These are phyloP conservation scores for Candida khao-thaluensis DNA, from an alignment of 805 yeast species.

Conservation along the genomic window DNA sequence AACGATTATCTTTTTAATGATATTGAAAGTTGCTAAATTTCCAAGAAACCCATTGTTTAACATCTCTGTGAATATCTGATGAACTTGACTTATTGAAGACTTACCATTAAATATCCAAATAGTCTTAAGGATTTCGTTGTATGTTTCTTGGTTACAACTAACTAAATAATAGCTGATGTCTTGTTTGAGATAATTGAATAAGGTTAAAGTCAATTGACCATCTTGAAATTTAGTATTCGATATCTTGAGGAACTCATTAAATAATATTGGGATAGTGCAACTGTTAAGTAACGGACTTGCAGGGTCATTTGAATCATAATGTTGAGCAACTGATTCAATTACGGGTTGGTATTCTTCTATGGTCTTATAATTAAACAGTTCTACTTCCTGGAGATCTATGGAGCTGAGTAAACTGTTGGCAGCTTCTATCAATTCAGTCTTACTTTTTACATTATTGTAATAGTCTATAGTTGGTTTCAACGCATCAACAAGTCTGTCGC, in stretches of 20 bases:
- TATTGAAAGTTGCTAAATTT: conserved; percentile 33
- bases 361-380: conserved; percentile 5
- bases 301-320: conserved; percentile 13
- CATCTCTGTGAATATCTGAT: conserved; percentile 38
- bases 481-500: neutral
- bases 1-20: conserved; percentile 32
- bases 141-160: conserved; percentile 41
- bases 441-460: neutral
- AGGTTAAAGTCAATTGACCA: conserved; percentile 35
- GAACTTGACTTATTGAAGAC: conserved; percentile 33
- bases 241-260: conserved; percentile 30
- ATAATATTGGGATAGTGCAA: conserved; percentile 35
- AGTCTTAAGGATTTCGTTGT: conserved; percentile 36
- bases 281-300: conserved; percentile 28
- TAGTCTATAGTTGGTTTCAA: conserved; percentile 6
- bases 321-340: conserved; percentile 20
- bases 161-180: conserved; percentile 34
- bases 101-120: conserved; percentile 42
- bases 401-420: neutral
- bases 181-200: conserved; percentile 35
- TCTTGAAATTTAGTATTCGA: conserved; percentile 27
- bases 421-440: neutral
- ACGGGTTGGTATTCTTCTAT: conserved; percentile 15
- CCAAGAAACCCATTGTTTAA: conserved; percentile 41
- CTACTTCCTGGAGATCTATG: neutral